phyloP scores from a whole-genome alignment of 2,329 filamentous ascomycete species.

The Cladosporium velox region DNA sequence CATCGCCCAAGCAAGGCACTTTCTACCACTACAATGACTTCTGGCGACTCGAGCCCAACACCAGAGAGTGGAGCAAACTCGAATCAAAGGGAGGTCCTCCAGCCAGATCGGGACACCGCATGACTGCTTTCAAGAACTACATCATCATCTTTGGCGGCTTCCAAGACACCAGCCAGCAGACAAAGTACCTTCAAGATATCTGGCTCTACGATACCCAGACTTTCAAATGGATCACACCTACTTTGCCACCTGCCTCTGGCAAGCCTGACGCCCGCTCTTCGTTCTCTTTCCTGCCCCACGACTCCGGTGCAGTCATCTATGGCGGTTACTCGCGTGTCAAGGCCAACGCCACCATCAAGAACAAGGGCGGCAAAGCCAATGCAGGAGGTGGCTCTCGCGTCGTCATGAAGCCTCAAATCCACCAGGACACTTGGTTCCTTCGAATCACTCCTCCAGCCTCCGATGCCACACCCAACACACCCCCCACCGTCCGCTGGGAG shows the following conservation, averaged over 20 bases:
- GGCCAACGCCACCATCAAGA: conserved; percentile 63
- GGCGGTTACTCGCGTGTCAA: conserved; percentile 95
- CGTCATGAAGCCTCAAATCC: conserved; percentile 80
- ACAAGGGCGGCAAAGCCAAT: conserved; percentile 58
- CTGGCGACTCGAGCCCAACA: conserved; percentile 83
- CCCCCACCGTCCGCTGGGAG: conserved; percentile 84
- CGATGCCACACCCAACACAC: conserved; percentile 65
- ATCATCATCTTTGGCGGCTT: conserved; percentile 95
- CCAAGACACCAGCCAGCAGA: conserved; percentile 93
- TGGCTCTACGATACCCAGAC: conserved; percentile 94
- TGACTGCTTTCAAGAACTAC: conserved; percentile 97
- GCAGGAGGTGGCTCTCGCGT: conserved; percentile 46
- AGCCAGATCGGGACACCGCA: conserved; percentile 78
- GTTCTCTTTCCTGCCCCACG: conserved; percentile 88
- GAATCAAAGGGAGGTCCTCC: conserved; percentile 79
- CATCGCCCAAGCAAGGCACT: conserved; percentile 92
- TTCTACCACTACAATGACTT: conserved; percentile 99
- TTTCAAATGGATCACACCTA: conserved; percentile 80
- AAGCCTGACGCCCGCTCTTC: conserved; percentile 90
- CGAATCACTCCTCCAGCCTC: conserved; percentile 71
- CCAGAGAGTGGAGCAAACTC: conserved; percentile 86
- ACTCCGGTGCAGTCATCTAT: conserved; percentile 84
- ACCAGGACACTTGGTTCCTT: conserved; percentile 94
- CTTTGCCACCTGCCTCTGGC: conserved; percentile 68
- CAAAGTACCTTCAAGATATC: conserved; percentile 87